phyloP scores from a whole-genome alignment of 371 early-diverging fungal genomes.

The Encephalitozoon romaleae region DNA sequence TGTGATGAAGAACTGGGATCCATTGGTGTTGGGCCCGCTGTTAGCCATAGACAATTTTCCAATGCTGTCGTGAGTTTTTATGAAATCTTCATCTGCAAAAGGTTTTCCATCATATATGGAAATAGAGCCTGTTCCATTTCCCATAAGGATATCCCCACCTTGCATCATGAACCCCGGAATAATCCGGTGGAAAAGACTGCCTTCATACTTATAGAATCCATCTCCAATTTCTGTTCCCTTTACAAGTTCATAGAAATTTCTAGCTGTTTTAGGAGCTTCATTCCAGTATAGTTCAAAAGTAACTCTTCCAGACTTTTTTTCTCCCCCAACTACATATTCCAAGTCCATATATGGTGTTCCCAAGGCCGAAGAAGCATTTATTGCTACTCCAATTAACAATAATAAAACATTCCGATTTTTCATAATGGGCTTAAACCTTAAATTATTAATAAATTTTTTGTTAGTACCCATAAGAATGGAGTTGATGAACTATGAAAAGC shows the following conservation, averaged over 20 bases:
- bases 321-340: background rate
- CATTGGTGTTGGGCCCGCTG: conserved; percentile 82
- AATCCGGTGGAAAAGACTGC: conserved; percentile 76
- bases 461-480: background rate
- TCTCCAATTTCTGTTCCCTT: background rate
- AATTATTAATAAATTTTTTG: background rate
- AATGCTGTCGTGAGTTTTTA: conserved; percentile 69
- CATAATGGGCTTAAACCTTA: background rate
- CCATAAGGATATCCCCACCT: conserved; percentile 84
- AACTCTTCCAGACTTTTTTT: background rate
- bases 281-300: conserved; percentile 64
- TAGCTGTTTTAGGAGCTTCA: conserved; percentile 67
- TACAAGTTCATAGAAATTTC: conserved; percentile 63
- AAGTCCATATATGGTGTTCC: background rate
- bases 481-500: conserved; percentile 4
- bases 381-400: background rate
- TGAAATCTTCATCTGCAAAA: conserved; percentile 85
- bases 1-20: conserved; percentile 95
- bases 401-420: background rate
- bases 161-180: conserved; percentile 89
- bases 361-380: background rate
- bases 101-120: conserved; percentile 74
- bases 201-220: conserved; percentile 72
- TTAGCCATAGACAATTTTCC: conserved; percentile 93
- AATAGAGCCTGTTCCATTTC: conserved; percentile 86